These are phyloP conservation scores for Eragrostis nindensis DNA, from an alignment of 176 grass and related monocot genomes.

Conservation along the genomic window DNA sequence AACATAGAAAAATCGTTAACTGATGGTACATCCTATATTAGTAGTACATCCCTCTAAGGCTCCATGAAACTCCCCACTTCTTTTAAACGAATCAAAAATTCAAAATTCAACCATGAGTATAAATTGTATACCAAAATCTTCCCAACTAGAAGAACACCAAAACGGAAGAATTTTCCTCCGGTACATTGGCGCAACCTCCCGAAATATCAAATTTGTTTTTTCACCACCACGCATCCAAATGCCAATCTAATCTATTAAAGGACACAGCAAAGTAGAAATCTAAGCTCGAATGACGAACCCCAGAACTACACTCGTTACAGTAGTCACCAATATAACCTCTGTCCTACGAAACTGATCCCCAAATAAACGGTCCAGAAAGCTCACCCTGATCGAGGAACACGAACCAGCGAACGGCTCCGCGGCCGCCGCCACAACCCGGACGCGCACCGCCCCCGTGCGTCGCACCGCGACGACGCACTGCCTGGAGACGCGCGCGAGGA, in stretches of 20 bases:
- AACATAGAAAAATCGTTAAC: neutral
- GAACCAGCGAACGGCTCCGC: slow-evolving; percentile 23
- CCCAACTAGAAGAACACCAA: neutral
- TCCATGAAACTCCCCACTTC: too few relatives aligned
- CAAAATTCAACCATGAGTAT: neutral
- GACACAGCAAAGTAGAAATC: neutral
- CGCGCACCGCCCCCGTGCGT: neutral
- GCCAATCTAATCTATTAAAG: neutral
- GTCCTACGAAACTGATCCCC: neutral
- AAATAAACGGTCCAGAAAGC: neutral
- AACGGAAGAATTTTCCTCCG: neutral
- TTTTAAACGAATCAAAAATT: neutral
- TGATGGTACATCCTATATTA: too few relatives aligned
- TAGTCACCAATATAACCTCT: neutral
- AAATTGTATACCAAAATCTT: neutral
- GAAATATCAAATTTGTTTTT: neutral
- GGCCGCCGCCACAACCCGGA: neutral
- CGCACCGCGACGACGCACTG: slow-evolving; percentile 14
- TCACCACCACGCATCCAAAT: neutral
- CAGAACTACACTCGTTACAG: neutral
- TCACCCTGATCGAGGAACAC: slow-evolving; percentile 11
- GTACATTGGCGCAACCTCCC: neutral
- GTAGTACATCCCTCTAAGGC: too few relatives aligned
- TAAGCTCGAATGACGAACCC: neutral
- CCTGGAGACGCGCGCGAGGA: slow-evolving; percentile 37